Percentiles rank a stretch among this genome's conserved stretches.
phyloP scores from a whole-genome alignment of 2,329 filamentous ascomycete species.

The Colletotrichum trifolii region DNA sequence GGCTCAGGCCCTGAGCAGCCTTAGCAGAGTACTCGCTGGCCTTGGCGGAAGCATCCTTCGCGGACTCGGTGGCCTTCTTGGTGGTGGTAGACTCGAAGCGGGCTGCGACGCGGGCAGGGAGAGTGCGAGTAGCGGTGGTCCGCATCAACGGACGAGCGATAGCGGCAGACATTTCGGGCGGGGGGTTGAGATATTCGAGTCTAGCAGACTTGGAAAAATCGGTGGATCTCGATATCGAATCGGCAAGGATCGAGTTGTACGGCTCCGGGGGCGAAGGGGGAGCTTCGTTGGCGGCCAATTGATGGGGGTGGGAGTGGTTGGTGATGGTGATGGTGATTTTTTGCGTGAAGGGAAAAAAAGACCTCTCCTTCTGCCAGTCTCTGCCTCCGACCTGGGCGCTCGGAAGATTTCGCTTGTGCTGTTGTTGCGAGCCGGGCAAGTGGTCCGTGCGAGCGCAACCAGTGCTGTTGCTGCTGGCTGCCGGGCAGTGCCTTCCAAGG shows the following conservation, averaged over 20 bases:
- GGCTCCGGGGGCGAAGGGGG: slow-evolving; percentile 42
- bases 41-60: slow-evolving; percentile 53
- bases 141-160: slow-evolving; percentile 58
- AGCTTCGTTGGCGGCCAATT: slow-evolving; percentile 48
- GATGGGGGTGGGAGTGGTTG: slow-evolving; percentile 43
- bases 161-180: slow-evolving; percentile 45
- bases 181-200: neutral
- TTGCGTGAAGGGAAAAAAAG: slow-evolving; percentile 38
- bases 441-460: slow-evolving; percentile 26
- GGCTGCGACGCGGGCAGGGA: slow-evolving; percentile 56
- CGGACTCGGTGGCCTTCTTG: slow-evolving; percentile 57
- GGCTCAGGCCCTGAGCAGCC: slow-evolving; percentile 84
- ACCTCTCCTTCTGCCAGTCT: slow-evolving; percentile 32
- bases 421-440: slow-evolving; percentile 36
- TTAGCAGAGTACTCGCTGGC: slow-evolving; percentile 65
- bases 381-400: slow-evolving; percentile 43
- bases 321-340: slow-evolving; percentile 32
- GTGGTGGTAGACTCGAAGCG: slow-evolving; percentile 71
- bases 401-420: slow-evolving; percentile 56
- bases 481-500: slow-evolving; percentile 7
- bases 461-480: neutral
- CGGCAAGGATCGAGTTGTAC: slow-evolving; percentile 41
- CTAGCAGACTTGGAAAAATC: slow-evolving; percentile 11
- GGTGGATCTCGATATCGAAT: slow-evolving; percentile 27
- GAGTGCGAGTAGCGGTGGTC: slow-evolving; percentile 58